Evolutionary conservation across 202 grass and related monocot genomes (phyloP), one percentile per base, ranked within the genome.

Genomic region (Zoysia matrella): DNA sequence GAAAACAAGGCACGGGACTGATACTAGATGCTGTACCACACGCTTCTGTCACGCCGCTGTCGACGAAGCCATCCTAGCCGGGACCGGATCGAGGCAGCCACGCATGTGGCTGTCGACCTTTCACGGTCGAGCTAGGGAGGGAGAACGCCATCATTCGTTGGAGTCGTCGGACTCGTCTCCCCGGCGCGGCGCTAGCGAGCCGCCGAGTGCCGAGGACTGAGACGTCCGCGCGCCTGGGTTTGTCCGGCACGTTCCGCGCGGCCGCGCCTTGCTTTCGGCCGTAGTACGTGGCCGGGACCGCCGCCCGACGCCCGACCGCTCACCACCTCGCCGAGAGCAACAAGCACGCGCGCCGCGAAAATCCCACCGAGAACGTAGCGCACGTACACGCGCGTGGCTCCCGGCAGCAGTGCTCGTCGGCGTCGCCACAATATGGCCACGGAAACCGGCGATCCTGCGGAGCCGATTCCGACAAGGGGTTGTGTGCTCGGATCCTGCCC

Each of bases 101-200:
- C 45, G n/a, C 15, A 45, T 60, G 72, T 60, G 73, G 56, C 57
- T 63, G 43, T 39, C 73, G 56, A 44, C 56, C 18, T 76, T 47
- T 61, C 44, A 43, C 55, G 15, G 43, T 74, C 52, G 41, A 58
- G 22, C 22, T 22, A 22, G 22, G 22, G 22, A 22, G 22, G 22
- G 22, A 22, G 22, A 22, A 22, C 22, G 22, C 22, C 22, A 22
- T 22, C 22, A 22, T 22, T 22, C 22, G 22, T 22, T 22, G 22
- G 22, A 22, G 22, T 22, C 22, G 22, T 71, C 16, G 9, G 68
- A 22, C 57, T 7, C 16, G 18, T 60, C 57, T 60, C 1, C 57
- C 57, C 16, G 57, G 16, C 7, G 55, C 55, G 5, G 16, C 22
- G 55, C 57, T n/a, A 60, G 8, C 15, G 16, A 18, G 57, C 57